A percentile compares a stretch with the other conserved stretches of the same genome.
Conservation (phyloP, 2,329 filamentous ascomycete species). For the Trichoderma semiorbis region DNA sequence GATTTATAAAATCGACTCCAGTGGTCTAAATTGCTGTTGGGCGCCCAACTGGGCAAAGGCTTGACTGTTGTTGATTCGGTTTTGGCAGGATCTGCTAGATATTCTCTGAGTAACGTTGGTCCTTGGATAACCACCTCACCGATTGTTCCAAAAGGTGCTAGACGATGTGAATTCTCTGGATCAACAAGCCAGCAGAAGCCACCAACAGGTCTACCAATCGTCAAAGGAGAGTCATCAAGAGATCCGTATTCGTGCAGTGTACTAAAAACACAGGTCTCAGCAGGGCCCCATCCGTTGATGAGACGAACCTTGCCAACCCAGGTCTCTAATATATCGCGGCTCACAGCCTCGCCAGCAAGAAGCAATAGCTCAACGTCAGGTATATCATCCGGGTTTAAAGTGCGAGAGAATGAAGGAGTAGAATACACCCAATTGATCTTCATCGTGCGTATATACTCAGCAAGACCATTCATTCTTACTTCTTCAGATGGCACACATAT, state of each 20-base stretch:
- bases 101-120: conserved; percentile 9
- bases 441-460: background rate
- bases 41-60: background rate
- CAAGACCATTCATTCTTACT: background rate
- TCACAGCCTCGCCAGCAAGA: conserved; percentile 8
- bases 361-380: conserved; percentile 11
- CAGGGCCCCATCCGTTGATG: conserved; percentile 13
- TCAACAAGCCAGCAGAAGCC: conserved; percentile 16
- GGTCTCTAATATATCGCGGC: background rate
- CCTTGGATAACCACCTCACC: conserved; percentile 15
- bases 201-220: conserved; percentile 11
- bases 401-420: conserved; percentile 15
- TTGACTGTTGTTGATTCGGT: background rate
- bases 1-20: conserved; percentile 10
- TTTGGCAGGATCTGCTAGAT: conserved; percentile 7
- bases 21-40: background rate
- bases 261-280: conserved; percentile 16
- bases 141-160: background rate
- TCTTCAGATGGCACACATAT: conserved; percentile 19
- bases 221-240: background rate
- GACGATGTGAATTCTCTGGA: background rate
- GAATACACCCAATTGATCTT: conserved; percentile 11
- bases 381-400: conserved; percentile 21
- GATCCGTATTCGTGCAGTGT: conserved; percentile 10
- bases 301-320: conserved; percentile 16